Base-by-base conservation (phyloP, 768 basidiomycete genomes). In the Hypholoma sublateritium region DNA sequence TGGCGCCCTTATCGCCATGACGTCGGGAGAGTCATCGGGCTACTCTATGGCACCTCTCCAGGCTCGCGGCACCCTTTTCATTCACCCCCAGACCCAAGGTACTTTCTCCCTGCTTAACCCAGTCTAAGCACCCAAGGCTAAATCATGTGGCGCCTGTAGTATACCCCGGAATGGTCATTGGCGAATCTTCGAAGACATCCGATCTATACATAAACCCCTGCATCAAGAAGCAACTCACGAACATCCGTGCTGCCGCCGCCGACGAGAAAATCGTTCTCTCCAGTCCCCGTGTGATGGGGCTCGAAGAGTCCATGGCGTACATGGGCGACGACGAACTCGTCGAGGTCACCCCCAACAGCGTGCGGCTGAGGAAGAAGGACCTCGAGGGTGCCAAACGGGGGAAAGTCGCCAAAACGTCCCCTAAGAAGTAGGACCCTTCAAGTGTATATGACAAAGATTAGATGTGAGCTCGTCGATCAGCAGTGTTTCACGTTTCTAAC, bases 141-240 rank as follows among this genome's bases (percentile, higher is more conserved):
- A 32, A 2, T 11, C 55, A 7, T 34, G 9, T 50, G 39, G 16
- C 14, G 37, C 21, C 17, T 22, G 19, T 53, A 78, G 80, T 81
- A 21, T 81, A 81, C 64, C 74, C 78, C 2, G 79, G 79, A 13
- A 80, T 81, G 80, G 76, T 81, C 39, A 76, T 81, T 50, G 80
- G 80, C 53, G 80, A 80, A 69, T 75, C 76, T 14, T 75, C 74
- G 13, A 80, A 80, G 64, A 50, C 75, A 3, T 70, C 75, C 17
- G 78, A 79, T 58, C 64, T 81, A n/a, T 77, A 77, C 54, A 59
- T 80, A 17, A 80, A 81, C 63, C 80, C 80, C 0, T 75, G 73
- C 53, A 62, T 77, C 57, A 80, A 80, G 60, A 81, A 80, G 58
- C 77, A 78, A 62, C 69, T 81, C 22, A 81, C 79, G 4, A 80